phyloP scores from a whole-genome alignment of 169 alveolate genomes.

The Perkinsus marinus region DNA sequence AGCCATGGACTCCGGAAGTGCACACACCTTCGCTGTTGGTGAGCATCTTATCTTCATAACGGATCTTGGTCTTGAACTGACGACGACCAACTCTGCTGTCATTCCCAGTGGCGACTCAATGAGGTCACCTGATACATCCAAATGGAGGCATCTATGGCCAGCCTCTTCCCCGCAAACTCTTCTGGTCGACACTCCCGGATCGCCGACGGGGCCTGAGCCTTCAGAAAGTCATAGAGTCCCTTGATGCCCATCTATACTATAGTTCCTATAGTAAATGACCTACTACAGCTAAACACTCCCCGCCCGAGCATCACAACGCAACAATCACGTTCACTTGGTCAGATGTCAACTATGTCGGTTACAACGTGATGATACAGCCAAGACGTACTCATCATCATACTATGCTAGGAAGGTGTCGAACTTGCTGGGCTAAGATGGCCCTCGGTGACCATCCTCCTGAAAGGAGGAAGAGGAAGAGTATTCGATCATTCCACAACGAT shows the following conservation, averaged over 20 bases:
- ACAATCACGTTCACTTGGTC: too few relatives aligned
- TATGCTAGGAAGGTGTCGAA: neutral
- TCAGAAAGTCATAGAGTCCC: slow-evolving; percentile 44
- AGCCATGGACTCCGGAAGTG: slow-evolving; percentile 59
- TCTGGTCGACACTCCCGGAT: slow-evolving; percentile 45
- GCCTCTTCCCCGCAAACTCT: slow-evolving; percentile 54
- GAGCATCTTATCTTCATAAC: slow-evolving; percentile 14
- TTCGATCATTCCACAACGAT: neutral
- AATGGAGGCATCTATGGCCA: slow-evolving; percentile 80
- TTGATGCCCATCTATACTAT: neutral
- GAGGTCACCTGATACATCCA: slow-evolving; percentile 78
- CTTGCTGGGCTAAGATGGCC: neutral
- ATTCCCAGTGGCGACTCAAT: slow-evolving; percentile 57
- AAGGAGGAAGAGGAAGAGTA: neutral
- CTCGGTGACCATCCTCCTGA: neutral
- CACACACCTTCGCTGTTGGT: slow-evolving; percentile 74
- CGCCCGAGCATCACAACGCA: too few relatives aligned
- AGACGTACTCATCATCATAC: neutral
- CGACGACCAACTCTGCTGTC: slow-evolving; percentile 23
- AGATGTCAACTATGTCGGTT: too few relatives aligned
- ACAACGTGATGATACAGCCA: too few relatives aligned
- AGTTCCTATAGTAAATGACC: too few relatives aligned
- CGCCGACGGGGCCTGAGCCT: slow-evolving; percentile 73
- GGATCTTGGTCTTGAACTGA: neutral
- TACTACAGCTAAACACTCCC: too few relatives aligned